These are phyloP conservation scores for Sodiomyces alkalinus DNA, from an alignment of 2,329 filamentous ascomycete species.

Conservation along the genomic window DNA sequence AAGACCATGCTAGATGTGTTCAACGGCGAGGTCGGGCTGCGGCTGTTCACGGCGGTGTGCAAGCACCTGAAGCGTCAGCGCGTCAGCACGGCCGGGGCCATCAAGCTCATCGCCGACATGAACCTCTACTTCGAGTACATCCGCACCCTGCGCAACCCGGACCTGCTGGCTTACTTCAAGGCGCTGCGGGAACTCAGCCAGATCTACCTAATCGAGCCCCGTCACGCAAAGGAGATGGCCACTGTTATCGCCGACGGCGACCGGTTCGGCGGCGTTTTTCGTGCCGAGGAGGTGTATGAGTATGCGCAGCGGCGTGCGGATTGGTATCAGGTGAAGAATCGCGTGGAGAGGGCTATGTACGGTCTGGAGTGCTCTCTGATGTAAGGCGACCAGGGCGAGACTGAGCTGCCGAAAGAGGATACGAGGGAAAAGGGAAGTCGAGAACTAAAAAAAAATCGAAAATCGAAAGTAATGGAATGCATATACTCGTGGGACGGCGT, in stretches of 20 bases:
- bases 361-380: constrained; percentile 79
- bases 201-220: constrained; percentile 81
- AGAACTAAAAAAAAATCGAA: neutral
- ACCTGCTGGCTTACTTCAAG: constrained; percentile 78
- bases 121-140: constrained; percentile 85
- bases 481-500: too few species aligned
- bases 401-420: too few species aligned
- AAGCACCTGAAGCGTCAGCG: constrained; percentile 97
- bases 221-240: constrained; percentile 86
- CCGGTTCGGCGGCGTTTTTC: constrained; percentile 81
- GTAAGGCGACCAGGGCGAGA: constrained; percentile 37
- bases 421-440: neutral
- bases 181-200: constrained; percentile 85
- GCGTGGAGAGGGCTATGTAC: constrained; percentile 95
- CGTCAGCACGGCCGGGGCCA: constrained; percentile 74
- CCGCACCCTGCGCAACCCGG: constrained; percentile 63
- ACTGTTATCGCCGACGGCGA: constrained; percentile 85
- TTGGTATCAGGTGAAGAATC: constrained; percentile 79
- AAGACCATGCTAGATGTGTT: constrained; percentile 98
- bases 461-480: neutral
- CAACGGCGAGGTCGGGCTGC: constrained; percentile 90
- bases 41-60: constrained; percentile 81
- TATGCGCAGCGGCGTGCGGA: constrained; percentile 88
- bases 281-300: constrained; percentile 93
- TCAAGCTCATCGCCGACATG: constrained; percentile 92